These are phyloP conservation scores for Nicotiana benthamiana DNA, from an alignment of 257 asterid species.

Conservation along the genomic window DNA sequence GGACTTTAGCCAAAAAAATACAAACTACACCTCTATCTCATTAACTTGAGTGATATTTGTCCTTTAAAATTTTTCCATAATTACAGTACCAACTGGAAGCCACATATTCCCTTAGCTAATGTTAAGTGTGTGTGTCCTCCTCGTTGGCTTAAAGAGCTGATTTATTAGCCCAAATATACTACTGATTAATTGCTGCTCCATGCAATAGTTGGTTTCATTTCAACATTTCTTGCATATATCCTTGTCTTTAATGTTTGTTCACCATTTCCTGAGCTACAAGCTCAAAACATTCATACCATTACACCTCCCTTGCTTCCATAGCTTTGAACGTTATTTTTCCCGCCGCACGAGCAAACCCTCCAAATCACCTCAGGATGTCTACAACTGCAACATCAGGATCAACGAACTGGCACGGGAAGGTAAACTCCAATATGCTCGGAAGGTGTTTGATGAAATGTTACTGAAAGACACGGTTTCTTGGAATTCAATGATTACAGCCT, in stretches of 20 bases:
- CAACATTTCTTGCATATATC: neutral
- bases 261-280: neutral
- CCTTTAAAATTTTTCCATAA: no score
- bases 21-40: no score
- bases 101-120: no score
- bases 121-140: no score
- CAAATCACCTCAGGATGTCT: neutral
- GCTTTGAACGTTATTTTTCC: neutral
- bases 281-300: neutral
- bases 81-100: no score
- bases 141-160: no score
- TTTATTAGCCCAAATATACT: neutral
- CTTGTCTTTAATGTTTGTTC: neutral
- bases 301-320: neutral
- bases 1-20: no score
- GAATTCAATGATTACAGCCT: conserved; percentile 16
- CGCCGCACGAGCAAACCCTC: neutral
- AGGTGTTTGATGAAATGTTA: conserved; percentile 9
- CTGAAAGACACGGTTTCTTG: neutral
- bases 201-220: neutral
- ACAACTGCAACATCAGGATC: conserved; percentile 1
- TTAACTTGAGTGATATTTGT: no score
- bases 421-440: neutral
- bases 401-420: neutral
- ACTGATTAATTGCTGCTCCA: neutral